Evolutionary conservation across 139 green algal genomes (phyloP), one percentile per base, ranked within the genome.

Genomic region (Chlorella sorokiniana): DNA sequence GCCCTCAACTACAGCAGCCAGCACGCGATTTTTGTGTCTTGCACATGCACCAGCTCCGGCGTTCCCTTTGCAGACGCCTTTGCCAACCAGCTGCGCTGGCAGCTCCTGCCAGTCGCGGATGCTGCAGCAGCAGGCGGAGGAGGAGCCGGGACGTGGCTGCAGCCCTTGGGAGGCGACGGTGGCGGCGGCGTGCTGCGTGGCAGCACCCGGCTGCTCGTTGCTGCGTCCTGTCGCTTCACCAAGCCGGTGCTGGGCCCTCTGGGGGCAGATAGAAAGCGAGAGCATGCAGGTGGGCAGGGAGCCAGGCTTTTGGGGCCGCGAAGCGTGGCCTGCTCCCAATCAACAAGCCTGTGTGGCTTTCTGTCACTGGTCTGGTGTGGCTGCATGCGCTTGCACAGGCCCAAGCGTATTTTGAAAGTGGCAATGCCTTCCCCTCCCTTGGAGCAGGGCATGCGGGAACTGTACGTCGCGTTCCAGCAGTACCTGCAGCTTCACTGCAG

Each of bases 31-130:
- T 68, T 42, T 37, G 67, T 56, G 33, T 38, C 5, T 25, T 56
- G 42, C 42, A 25, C 20, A 33, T 84, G 65, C 54, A 41, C 78
- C 7, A 79, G 18, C 5, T 1, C 31, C 3, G 78, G 78, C 0
- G 78, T 84, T 29, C 78, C 78, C 29, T 78, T 84, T 62, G 64
- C 62, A 0, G 69, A 75, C n/a, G 37, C 65, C 40, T 84, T 84
- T 20, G 42, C 45, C 40, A 84, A 78, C 69, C 52, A 38, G 10
- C 54, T 84, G 38, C 29, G 33, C n/a, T 84, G 78, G 78, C 41
- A 68, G 40, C 52, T 79, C 37, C 73, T 69, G 70, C 70, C 70
- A 40, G 40, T 27, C 4, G 68, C 41, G 9, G 41, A 37, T 35
- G 25, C 38, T 10, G 67, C 16, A 33, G 64, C 37, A 52, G 65